A percentile compares a stretch with the other conserved stretches of the same genome.
These are phyloP conservation scores for Globisporangium yorkense DNA, from an alignment of 352 stramenopile genomes.

Conservation along the genomic window DNA sequence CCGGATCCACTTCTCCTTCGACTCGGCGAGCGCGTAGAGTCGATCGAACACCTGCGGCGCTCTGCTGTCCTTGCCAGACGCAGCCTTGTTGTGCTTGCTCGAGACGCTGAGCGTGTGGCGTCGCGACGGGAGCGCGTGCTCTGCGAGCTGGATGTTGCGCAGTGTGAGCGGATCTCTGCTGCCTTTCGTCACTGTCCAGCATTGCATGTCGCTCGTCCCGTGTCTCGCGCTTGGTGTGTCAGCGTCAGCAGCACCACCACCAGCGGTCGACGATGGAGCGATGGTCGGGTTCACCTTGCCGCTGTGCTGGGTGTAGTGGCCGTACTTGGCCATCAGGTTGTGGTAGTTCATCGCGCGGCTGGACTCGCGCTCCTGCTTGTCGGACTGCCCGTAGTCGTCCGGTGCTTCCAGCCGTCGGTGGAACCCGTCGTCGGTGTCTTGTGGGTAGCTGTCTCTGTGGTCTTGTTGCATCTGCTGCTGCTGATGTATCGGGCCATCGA, in stretches of 20 bases:
- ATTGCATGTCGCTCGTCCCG: background rate
- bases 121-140: conserved; percentile 19
- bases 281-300: conserved; percentile 35
- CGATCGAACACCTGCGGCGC: conserved; percentile 47
- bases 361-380: conserved; percentile 34
- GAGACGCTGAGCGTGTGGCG: conserved; percentile 6
- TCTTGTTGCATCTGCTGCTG: background rate
- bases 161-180: conserved; percentile 23
- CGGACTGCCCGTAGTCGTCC: background rate
- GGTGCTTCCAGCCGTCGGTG: background rate
- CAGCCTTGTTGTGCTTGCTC: background rate
- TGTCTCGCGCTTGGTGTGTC: too few species aligned
- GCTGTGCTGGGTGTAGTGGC: conserved; percentile 62
- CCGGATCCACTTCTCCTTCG: conserved; percentile 69
- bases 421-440: background rate
- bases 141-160: conserved; percentile 28
- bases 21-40: conserved; percentile 62
- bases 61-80: conserved; percentile 14
- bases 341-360: conserved; percentile 67
- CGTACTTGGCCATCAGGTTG: conserved; percentile 69
- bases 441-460: background rate
- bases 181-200: conserved; percentile 3
- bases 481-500: background rate
- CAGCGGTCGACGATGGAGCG: background rate
- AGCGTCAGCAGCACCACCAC: background rate